These are phyloP conservation scores for Peziza echinospora DNA, from an alignment of 495 filamentous ascomycete species.

Conservation along the genomic window DNA sequence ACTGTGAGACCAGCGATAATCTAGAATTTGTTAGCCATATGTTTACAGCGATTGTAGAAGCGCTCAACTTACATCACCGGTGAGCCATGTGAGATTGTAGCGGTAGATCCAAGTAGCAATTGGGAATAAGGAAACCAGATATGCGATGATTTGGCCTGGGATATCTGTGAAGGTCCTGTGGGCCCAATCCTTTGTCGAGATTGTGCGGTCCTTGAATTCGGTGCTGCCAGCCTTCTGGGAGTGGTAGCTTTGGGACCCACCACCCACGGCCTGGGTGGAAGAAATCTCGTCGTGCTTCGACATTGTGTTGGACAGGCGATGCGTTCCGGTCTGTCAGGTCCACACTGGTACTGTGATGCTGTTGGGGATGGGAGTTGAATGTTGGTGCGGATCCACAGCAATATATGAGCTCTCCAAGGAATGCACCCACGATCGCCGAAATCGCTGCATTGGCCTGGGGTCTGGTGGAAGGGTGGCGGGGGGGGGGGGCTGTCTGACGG, in stretches of 20 bases:
- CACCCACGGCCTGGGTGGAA: neutral
- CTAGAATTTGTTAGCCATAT: too few species aligned
- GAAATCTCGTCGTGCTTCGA: conserved; percentile 9
- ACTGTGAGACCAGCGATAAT: conserved; percentile 17
- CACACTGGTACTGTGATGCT: too few species aligned
- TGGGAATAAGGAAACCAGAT: conserved; percentile 23
- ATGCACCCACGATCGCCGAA: too few species aligned
- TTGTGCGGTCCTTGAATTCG: conserved; percentile 15
- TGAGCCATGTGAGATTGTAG: conserved; percentile 30
- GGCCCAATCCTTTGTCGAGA: conserved; percentile 16
- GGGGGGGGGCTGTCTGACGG: too few species aligned
- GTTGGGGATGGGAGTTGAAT: too few species aligned
- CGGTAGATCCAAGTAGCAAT: conserved; percentile 31
- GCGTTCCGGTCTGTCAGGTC: too few species aligned
- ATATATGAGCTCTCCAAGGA: too few species aligned
- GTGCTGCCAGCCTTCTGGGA: neutral
- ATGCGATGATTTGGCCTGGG: conserved; percentile 12
- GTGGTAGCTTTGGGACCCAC: neutral
- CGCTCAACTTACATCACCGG: conserved; percentile 24
- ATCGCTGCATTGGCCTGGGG: too few species aligned
- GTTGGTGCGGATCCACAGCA: too few species aligned
- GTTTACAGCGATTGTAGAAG: neutral
- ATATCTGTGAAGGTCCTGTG: conserved; percentile 10
- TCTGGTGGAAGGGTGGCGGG: too few species aligned
- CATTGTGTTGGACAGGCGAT: too few species aligned